phyloP scores from a whole-genome alignment of 352 stramenopile genomes.

The Thraustotheca clavata region DNA sequence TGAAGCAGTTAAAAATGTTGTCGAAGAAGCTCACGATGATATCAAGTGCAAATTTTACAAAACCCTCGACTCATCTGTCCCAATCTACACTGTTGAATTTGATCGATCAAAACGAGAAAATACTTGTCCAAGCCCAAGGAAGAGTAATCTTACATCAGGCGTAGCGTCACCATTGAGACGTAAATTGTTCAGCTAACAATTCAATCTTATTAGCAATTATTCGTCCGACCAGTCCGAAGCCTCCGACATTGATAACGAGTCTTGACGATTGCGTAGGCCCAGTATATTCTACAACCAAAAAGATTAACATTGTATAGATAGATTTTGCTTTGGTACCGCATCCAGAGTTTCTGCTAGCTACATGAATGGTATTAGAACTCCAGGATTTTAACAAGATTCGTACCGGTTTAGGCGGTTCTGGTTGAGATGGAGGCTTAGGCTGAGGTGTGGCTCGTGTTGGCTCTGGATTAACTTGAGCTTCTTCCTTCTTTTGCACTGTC shows the following conservation, averaged over 20 bases:
- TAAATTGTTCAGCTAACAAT: background rate
- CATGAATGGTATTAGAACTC: slow-evolving; percentile 27
- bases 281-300: slow-evolving; percentile 61
- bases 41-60: background rate
- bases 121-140: background rate
- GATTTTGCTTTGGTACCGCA: background rate
- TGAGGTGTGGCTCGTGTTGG: slow-evolving; percentile 25
- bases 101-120: too few relatives aligned
- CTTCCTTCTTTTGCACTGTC: slow-evolving; percentile 36
- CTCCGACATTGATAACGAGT: slow-evolving; percentile 77
- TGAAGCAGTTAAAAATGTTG: slow-evolving; percentile 65
- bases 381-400: slow-evolving; percentile 37
- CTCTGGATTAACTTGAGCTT: slow-evolving; percentile 20
- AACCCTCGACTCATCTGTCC: background rate
- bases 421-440: slow-evolving; percentile 31
- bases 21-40: slow-evolving; percentile 31
- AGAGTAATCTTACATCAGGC: background rate
- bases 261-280: slow-evolving; percentile 56
- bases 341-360: background rate
- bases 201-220: slow-evolving; percentile 24
- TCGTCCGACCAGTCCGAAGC: slow-evolving; percentile 84
- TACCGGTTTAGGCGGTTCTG: slow-evolving; percentile 48
- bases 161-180: slow-evolving; percentile 7
- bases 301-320: slow-evolving; percentile 9
- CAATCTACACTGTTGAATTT: slow-evolving; percentile 4